Percentiles rank a stretch among this genome's conserved stretches.
phyloP scores from a whole-genome alignment of 441 rosid species.

The Populus trichocarpa region DNA sequence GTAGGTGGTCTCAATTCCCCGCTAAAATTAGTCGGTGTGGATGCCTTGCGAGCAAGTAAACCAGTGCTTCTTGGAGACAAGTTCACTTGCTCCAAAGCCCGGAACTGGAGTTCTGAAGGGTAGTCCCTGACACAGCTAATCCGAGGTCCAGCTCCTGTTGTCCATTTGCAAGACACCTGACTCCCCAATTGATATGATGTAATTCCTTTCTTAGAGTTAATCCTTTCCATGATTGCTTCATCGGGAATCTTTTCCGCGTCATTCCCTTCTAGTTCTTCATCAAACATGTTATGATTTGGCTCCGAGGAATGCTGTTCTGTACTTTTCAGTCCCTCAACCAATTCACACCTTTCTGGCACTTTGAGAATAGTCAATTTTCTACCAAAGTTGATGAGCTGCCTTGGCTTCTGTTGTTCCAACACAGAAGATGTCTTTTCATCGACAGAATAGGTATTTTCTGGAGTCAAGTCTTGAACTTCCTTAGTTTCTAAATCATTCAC shows the following conservation, averaged over 20 bases:
- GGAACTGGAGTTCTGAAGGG: slow-evolving; percentile 77
- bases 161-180: slow-evolving; percentile 82
- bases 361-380: slow-evolving; percentile 42
- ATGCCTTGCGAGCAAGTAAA: slow-evolving; percentile 19
- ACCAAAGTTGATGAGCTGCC: slow-evolving; percentile 19
- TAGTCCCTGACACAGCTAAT: slow-evolving; percentile 92
- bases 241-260: slow-evolving; percentile 38
- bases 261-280: slow-evolving; percentile 35
- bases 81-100: slow-evolving; percentile 72
- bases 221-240: slow-evolving; percentile 65
- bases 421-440: slow-evolving; percentile 25
- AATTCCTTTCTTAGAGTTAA: slow-evolving; percentile 64
- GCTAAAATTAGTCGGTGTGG: slow-evolving; percentile 9
- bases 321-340: slow-evolving; percentile 10
- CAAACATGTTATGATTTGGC: slow-evolving; percentile 22
- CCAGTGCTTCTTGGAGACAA: slow-evolving; percentile 62
- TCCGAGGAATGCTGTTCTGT: slow-evolving; percentile 19
- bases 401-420: slow-evolving; percentile 23
- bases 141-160: slow-evolving; percentile 99
- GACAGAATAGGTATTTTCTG: slow-evolving; percentile 18
- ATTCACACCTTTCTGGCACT: slow-evolving; percentile 38
- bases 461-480: slow-evolving; percentile 24
- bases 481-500: slow-evolving; percentile 34
- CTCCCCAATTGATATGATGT: slow-evolving; percentile 71
- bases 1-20: slow-evolving; percentile 18